A percentile compares a stretch with the other conserved stretches of the same genome.
phyloP scores from a whole-genome alignment of 2,329 filamentous ascomycete genomes.

The Paramyrothecium roridum region DNA sequence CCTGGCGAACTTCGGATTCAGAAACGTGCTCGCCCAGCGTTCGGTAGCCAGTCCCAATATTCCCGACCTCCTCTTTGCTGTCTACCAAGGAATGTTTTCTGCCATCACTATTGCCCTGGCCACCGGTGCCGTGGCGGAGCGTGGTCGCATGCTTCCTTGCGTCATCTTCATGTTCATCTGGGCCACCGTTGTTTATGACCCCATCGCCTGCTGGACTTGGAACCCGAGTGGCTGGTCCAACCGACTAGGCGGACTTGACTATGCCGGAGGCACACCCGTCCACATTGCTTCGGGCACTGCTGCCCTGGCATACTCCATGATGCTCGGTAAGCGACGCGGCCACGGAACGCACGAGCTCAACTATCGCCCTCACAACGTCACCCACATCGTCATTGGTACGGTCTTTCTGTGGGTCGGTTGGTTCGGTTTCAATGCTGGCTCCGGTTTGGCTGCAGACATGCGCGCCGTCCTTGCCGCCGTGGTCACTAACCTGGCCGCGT shows the following conservation, averaged over 20 bases:
- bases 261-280: constrained; percentile 86
- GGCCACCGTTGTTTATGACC: constrained; percentile 86
- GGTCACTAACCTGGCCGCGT: constrained; percentile 82
- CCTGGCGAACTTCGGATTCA: constrained; percentile 76
- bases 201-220: constrained; percentile 95
- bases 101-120: constrained; percentile 82
- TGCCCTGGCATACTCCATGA: constrained; percentile 85
- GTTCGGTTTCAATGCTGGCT: constrained; percentile 93
- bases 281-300: constrained; percentile 83
- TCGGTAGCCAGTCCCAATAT: constrained; percentile 71
- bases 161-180: constrained; percentile 93
- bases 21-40: constrained; percentile 69
- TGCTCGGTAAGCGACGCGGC: constrained; percentile 81
- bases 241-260: constrained; percentile 78
- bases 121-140: constrained; percentile 80
- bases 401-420: constrained; percentile 95
- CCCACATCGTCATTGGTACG: constrained; percentile 86
- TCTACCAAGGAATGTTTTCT: constrained; percentile 89
- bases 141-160: constrained; percentile 83
- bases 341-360: constrained; percentile 87
- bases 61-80: constrained; percentile 79
- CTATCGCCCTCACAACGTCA: constrained; percentile 90
- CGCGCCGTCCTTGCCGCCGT: constrained; percentile 83
- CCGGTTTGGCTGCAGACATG: constrained; percentile 75
- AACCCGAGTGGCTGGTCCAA: constrained; percentile 79